Percentiles rank a stretch among this genome's conserved stretches.
These are phyloP conservation scores for Euphorbia corollata DNA, from an alignment of 441 rosid species.

Conservation along the genomic window DNA sequence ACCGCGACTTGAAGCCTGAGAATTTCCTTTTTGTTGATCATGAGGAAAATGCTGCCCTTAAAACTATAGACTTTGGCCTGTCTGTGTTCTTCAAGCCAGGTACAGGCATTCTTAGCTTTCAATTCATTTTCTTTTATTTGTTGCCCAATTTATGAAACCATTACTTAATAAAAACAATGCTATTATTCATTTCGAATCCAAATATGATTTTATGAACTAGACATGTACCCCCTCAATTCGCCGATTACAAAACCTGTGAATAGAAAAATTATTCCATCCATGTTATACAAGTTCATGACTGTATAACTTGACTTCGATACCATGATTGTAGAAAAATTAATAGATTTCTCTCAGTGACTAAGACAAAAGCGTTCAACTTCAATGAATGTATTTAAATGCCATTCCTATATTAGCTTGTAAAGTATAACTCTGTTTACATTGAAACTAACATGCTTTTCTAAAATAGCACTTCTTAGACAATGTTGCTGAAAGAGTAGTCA, in stretches of 20 bases:
- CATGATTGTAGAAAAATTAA: too few relatives aligned
- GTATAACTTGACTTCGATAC: neutral
- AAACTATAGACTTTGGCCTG: slow-evolving; percentile 85
- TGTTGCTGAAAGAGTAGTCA: too few relatives aligned
- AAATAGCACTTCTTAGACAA: neutral
- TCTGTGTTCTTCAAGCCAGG: slow-evolving; percentile 91
- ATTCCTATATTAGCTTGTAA: too few relatives aligned
- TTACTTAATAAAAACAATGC: too few relatives aligned
- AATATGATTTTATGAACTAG: too few relatives aligned
- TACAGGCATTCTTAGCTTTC: slow-evolving; percentile 11
- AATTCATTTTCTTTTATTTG: too few relatives aligned
- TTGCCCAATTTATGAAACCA: too few relatives aligned
- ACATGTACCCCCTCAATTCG: too few relatives aligned
- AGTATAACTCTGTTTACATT: neutral
- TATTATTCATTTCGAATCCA: neutral
- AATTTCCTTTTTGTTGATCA: too few relatives aligned
- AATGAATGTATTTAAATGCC: neutral
- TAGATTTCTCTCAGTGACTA: neutral
- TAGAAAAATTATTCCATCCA: neutral
- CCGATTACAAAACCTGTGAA: neutral
- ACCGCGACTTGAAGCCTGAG: too few relatives aligned
- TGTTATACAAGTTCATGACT: neutral
- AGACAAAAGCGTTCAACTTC: neutral
- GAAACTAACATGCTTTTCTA: neutral
- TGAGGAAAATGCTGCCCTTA: neutral